These are phyloP conservation scores for Pterulicium gracile DNA, from an alignment of 1,284 basidiomycete genomes.

Conservation along the genomic window DNA sequence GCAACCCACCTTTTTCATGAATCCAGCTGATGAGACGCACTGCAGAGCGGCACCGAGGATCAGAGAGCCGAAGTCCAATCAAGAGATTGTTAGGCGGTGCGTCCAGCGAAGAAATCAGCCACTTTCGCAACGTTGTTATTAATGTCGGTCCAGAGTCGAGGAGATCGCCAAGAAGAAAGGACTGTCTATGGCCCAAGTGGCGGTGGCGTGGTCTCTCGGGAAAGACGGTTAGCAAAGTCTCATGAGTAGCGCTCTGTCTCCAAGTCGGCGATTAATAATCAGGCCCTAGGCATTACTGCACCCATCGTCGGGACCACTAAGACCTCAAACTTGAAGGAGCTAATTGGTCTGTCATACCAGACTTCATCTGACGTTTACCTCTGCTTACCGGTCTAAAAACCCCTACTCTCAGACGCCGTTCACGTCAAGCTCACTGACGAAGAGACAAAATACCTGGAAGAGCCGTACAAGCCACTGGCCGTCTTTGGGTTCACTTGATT, in stretches of 20 bases:
- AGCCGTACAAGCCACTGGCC: slow-evolving; percentile 24
- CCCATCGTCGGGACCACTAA: slow-evolving; percentile 45
- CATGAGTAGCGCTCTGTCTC: slow-evolving; percentile 5
- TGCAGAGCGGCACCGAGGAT: slow-evolving; percentile 17
- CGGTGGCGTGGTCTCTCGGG: slow-evolving; percentile 37
- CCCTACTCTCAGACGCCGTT: slow-evolving; percentile 15
- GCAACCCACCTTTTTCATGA: neutral
- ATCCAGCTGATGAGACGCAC: neutral
- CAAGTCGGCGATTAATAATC: neutral
- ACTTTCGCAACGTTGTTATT: neutral
- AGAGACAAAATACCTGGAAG: slow-evolving; percentile 30
- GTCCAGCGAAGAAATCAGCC: neutral
- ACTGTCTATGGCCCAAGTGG: slow-evolving; percentile 46
- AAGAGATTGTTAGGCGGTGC: slow-evolving; percentile 23
- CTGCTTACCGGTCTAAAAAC: neutral
- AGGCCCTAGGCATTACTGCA: slow-evolving; percentile 30
- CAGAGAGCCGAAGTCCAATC: slow-evolving; percentile 15
- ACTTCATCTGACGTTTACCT: too few relatives aligned
- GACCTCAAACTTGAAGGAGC: slow-evolving; percentile 36
- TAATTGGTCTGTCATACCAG: slow-evolving; percentile 29
- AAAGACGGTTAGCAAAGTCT: slow-evolving; percentile 22
- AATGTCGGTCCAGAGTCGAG: slow-evolving; percentile 25
- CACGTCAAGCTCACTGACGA: slow-evolving; percentile 29
- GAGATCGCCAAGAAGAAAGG: slow-evolving; percentile 39
- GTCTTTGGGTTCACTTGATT: too few relatives aligned